Evolutionary conservation across 2,329 filamentous ascomycete genomes (phyloP).

Genomic region (Fusarium begoniae): DNA sequence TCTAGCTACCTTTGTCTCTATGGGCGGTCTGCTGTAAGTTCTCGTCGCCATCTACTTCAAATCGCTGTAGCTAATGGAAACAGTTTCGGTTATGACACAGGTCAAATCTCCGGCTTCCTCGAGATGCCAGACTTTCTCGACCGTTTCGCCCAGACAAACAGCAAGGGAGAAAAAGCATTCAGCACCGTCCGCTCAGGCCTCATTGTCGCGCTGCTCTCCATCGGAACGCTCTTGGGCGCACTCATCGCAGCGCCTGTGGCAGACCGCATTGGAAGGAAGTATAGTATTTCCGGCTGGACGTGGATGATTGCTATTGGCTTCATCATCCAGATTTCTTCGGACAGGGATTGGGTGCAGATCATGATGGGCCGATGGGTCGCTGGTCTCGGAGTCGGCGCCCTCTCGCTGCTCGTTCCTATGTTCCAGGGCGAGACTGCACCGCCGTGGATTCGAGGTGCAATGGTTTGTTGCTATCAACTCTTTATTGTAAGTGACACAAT

Average conservation of each 20-base stretch:
- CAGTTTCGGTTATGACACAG: slow-evolving; percentile 59
- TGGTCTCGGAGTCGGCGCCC: slow-evolving; percentile 72
- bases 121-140: slow-evolving; percentile 65
- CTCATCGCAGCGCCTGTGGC: slow-evolving; percentile 68
- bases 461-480: slow-evolving; percentile 75
- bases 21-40: slow-evolving; percentile 56
- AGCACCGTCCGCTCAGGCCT: slow-evolving; percentile 64
- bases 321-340: slow-evolving; percentile 70
- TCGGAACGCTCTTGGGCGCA: slow-evolving; percentile 69
- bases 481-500: slow-evolving; percentile 63
- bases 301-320: slow-evolving; percentile 71
- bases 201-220: slow-evolving; percentile 67
- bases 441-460: slow-evolving; percentile 70
- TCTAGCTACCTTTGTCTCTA: slow-evolving; percentile 54
- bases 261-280: slow-evolving; percentile 70
- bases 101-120: slow-evolving; percentile 65
- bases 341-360: slow-evolving; percentile 68
- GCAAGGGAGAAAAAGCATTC: slow-evolving; percentile 55
- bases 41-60: accelerated
- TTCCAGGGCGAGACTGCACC: slow-evolving; percentile 78
- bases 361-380: slow-evolving; percentile 72
- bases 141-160: slow-evolving; percentile 57
- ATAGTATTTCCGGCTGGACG: slow-evolving; percentile 69
- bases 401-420: slow-evolving; percentile 74
- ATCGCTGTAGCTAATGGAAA: not conserved